These are phyloP conservation scores for Xylariaceae sp. DNA, from an alignment of 2,329 filamentous ascomycete species.

Conservation along the genomic window DNA sequence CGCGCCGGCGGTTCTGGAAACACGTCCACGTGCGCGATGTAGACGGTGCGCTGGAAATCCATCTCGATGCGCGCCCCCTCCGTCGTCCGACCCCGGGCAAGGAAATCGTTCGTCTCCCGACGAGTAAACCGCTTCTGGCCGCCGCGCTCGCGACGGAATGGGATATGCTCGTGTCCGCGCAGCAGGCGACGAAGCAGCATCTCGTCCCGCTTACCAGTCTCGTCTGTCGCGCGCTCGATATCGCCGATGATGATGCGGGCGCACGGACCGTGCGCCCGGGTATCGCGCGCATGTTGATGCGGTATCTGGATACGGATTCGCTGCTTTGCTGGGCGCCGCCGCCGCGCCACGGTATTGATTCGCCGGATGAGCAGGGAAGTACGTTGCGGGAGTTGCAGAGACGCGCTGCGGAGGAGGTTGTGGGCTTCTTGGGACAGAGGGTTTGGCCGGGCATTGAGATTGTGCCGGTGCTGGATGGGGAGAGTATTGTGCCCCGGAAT, in stretches of 20 bases:
- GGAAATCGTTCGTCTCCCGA: conserved; percentile 64
- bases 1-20: conserved; percentile 82
- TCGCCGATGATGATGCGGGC: conserved; percentile 59
- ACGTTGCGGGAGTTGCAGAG: conserved; percentile 70
- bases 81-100: conserved; percentile 67
- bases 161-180: conserved; percentile 75
- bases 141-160: conserved; percentile 86
- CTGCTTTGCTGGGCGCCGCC: conserved; percentile 79
- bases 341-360: conserved; percentile 42
- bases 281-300: conserved; percentile 65
- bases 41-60: conserved; percentile 56
- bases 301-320: conserved; percentile 88
- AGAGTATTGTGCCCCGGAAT: conserved; percentile 67
- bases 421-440: conserved; percentile 62
- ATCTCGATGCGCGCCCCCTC: conserved; percentile 74
- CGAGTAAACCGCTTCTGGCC: conserved; percentile 73
- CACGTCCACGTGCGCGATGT: conserved; percentile 66
- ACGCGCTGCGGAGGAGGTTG: conserved; percentile 62
- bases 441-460: conserved; percentile 84
- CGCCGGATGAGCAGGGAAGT: conserved; percentile 39
- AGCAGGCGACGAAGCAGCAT: conserved; percentile 80
- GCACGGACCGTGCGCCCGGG: conserved; percentile 45
- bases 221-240: conserved; percentile 75
- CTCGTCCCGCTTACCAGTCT: conserved; percentile 87
- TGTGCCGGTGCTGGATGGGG: conserved; percentile 68